These are phyloP conservation scores for Penicillium fuscoglaucum DNA, from an alignment of 2,329 filamentous ascomycete genomes.

Conservation along the genomic window DNA sequence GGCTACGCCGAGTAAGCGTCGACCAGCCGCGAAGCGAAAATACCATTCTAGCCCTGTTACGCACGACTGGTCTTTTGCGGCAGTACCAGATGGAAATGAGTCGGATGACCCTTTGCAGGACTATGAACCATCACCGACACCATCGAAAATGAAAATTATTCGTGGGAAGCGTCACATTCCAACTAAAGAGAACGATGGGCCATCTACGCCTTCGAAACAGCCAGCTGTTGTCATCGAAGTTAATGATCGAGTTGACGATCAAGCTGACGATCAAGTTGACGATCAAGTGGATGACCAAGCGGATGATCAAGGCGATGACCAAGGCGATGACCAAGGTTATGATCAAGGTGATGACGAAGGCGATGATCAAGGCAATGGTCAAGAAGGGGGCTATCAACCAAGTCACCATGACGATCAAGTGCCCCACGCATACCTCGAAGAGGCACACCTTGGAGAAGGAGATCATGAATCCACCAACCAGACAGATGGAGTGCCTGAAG, in stretches of 20 bases:
- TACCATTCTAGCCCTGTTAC: slow-evolving; percentile 31
- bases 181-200: background rate
- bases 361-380: background rate
- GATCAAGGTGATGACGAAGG: background rate
- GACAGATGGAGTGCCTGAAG: background rate
- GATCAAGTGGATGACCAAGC: background rate
- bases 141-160: slow-evolving; percentile 25
- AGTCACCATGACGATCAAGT: background rate
- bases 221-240: background rate
- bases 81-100: slow-evolving; percentile 36
- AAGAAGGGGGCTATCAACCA: background rate
- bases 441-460: background rate
- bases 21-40: slow-evolving; percentile 26
- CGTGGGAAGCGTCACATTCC: slow-evolving; percentile 22
- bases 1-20: slow-evolving; percentile 21
- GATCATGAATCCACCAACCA: background rate
- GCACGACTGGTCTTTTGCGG: slow-evolving; percentile 41
- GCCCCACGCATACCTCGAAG: background rate
- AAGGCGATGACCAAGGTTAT: too few species aligned
- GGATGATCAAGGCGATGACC: background rate
- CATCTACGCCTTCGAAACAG: background rate
- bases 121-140: slow-evolving; percentile 34
- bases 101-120: slow-evolving; percentile 48
- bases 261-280: background rate
- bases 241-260: background rate